phyloP scores from a whole-genome alignment of 176 grass and related monocot genomes.

The Musa acuminata region DNA sequence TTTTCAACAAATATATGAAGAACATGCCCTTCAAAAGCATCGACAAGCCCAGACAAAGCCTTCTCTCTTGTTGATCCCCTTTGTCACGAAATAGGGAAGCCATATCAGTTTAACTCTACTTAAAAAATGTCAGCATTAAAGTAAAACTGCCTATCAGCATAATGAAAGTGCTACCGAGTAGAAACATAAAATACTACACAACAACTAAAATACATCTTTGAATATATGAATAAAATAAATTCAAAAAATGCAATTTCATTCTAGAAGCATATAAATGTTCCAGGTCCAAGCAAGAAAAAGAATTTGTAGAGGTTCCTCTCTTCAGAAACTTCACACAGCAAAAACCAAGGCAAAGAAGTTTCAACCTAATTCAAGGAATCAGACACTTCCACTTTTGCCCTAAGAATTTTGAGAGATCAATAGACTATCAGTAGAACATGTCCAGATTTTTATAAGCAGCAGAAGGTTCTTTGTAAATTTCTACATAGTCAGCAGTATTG shows the following conservation, averaged over 20 bases:
- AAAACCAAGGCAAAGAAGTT: background rate
- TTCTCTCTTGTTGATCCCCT: constrained; percentile 70
- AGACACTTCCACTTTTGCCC: background rate
- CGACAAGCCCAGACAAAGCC: constrained; percentile 46
- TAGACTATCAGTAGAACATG: background rate
- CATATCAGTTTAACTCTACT: background rate
- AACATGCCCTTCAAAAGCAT: constrained; percentile 76
- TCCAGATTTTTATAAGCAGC: background rate
- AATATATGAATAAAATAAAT: background rate
- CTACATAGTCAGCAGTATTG: background rate
- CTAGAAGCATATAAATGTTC: background rate
- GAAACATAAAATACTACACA: too few species aligned
- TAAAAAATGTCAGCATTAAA: background rate
- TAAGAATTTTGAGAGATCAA: background rate
- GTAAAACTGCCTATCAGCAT: background rate
- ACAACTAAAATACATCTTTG: too few species aligned
- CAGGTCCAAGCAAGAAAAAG: background rate
- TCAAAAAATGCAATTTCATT: background rate
- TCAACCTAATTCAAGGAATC: background rate
- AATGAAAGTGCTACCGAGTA: background rate
- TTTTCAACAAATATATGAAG: constrained; percentile 57
- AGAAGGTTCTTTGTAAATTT: background rate
- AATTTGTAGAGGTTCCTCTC: background rate
- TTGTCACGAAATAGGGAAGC: constrained; percentile 13
- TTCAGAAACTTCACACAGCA: background rate